phyloP scores from a whole-genome alignment of 371 early-diverging fungal species.

The Rhizopus sp. region DNA sequence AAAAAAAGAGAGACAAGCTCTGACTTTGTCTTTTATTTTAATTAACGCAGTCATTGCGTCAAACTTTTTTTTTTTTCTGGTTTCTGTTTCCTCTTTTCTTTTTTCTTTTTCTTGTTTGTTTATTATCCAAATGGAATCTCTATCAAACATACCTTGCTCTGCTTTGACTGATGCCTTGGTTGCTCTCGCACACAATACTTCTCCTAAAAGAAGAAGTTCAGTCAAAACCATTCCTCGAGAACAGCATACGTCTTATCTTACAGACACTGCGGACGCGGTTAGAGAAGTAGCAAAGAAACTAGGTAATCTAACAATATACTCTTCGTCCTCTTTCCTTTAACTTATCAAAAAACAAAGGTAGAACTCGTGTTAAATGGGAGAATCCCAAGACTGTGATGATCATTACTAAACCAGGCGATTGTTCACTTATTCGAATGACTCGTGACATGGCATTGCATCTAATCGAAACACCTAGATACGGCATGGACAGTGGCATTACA shows the following conservation, averaged over 20 bases:
- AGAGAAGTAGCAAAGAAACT: slow-evolving; percentile 45
- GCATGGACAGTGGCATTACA: slow-evolving; percentile 57
- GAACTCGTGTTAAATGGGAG: slow-evolving; percentile 64
- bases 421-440: slow-evolving; percentile 72
- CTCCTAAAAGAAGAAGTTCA: slow-evolving; percentile 9
- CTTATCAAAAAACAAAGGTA: slow-evolving; percentile 19
- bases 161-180: slow-evolving; percentile 22
- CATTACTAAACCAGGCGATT: slow-evolving; percentile 90
- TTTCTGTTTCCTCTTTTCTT: slow-evolving; percentile 5
- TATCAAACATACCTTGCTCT: slow-evolving; percentile 20
- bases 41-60: neutral
- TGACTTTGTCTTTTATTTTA: neutral
- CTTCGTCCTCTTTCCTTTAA: neutral
- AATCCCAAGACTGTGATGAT: slow-evolving; percentile 77
- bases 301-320: slow-evolving; percentile 16
- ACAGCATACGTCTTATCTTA: slow-evolving; percentile 26
- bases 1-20: neutral
- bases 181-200: slow-evolving; percentile 20
- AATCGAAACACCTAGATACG: slow-evolving; percentile 53
- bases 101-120: slow-evolving; percentile 10
- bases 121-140: slow-evolving; percentile 7
- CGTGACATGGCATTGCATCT: slow-evolving; percentile 83
- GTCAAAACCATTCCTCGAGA: slow-evolving; percentile 23
- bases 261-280: slow-evolving; percentile 48
- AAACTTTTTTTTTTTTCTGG: neutral